Percentiles rank a stretch among this genome's conserved stretches.
phyloP scores from a whole-genome alignment of 164 flowering plant genomes.

The Houttuynia cordata region DNA sequence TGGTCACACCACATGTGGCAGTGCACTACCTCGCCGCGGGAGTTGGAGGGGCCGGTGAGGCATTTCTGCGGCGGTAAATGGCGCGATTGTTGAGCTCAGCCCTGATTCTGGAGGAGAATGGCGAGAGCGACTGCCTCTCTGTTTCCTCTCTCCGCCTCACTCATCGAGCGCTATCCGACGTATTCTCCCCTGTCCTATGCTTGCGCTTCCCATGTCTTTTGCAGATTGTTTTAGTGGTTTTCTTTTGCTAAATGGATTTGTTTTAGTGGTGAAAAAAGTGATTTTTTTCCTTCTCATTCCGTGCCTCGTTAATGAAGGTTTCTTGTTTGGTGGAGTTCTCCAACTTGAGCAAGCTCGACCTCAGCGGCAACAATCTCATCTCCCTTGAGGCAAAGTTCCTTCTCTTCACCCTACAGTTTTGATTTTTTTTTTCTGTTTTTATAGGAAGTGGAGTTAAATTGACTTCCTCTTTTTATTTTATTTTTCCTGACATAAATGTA shows the following conservation, averaged over 20 bases:
- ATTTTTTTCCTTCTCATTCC: too few relatives aligned
- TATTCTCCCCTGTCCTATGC: slow-evolving; percentile 4
- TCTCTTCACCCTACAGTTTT: background rate
- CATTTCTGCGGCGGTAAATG: too few relatives aligned
- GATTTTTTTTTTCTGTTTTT: too few relatives aligned
- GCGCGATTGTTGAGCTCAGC: slow-evolving; percentile 22
- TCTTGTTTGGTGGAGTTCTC: slow-evolving; percentile 58
- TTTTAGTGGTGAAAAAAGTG: too few relatives aligned
- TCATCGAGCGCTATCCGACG: slow-evolving; percentile 71
- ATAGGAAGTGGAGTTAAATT: too few relatives aligned
- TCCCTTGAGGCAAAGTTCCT: slow-evolving; percentile 42
- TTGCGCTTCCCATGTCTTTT: background rate
- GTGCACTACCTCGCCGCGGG: too few relatives aligned
- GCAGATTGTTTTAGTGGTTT: too few relatives aligned
- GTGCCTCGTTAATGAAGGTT: slow-evolving; percentile 36
- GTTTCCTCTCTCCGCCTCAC: slow-evolving; percentile 37
- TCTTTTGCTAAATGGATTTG: too few relatives aligned
- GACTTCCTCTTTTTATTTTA: too few relatives aligned
- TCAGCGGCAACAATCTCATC: slow-evolving; percentile 57
- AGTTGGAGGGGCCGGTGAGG: too few relatives aligned
- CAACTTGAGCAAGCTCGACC: slow-evolving; percentile 71
- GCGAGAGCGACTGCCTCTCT: slow-evolving; percentile 26
- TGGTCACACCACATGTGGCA: too few relatives aligned
- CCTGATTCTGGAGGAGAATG: slow-evolving; percentile 42
- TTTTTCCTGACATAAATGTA: too few relatives aligned